Evolutionary conservation across 129 eudicot species (phyloP).

Genomic region (Silybum marianum): DNA sequence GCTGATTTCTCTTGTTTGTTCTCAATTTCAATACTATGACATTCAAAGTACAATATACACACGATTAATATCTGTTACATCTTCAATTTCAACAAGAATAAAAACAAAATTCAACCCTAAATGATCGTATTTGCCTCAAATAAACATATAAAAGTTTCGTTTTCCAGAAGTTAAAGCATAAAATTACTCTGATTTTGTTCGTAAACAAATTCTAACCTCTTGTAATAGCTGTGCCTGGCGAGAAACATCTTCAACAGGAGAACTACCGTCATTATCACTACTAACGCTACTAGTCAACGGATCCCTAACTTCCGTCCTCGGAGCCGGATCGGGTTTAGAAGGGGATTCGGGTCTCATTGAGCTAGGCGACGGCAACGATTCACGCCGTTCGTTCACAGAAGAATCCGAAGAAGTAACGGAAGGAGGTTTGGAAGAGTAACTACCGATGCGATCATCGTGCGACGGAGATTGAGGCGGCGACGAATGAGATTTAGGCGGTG

Average conservation of each 20-base stretch:
- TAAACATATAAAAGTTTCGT: not conserved
- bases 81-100: not conserved
- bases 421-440: conserved; percentile 23
- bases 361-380: conserved; percentile 37
- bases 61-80: not conserved
- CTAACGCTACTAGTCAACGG: conserved; percentile 39
- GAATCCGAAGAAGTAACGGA: conserved; percentile 33
- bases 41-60: not conserved
- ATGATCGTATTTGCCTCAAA: not conserved
- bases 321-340: conserved; percentile 23
- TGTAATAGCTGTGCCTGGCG: conserved; percentile 77
- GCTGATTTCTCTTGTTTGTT: conserved; percentile 7
- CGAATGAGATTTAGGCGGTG: conserved; percentile 29
- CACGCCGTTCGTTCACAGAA: conserved; percentile 34
- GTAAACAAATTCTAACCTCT: conserved; percentile 55
- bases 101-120: not conserved
- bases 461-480: conserved; percentile 21
- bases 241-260: conserved; percentile 58
- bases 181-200: not conserved
- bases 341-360: conserved; percentile 32
- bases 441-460: conserved; percentile 27
- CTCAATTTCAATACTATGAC: conserved; percentile 10
- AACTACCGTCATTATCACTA: conserved; percentile 28
- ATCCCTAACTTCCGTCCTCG: conserved; percentile 58
- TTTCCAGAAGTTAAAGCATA: not conserved